Evolutionary conservation across 2,329 filamentous ascomycete species (phyloP).

Genomic region (Fusarium piperis): DNA sequence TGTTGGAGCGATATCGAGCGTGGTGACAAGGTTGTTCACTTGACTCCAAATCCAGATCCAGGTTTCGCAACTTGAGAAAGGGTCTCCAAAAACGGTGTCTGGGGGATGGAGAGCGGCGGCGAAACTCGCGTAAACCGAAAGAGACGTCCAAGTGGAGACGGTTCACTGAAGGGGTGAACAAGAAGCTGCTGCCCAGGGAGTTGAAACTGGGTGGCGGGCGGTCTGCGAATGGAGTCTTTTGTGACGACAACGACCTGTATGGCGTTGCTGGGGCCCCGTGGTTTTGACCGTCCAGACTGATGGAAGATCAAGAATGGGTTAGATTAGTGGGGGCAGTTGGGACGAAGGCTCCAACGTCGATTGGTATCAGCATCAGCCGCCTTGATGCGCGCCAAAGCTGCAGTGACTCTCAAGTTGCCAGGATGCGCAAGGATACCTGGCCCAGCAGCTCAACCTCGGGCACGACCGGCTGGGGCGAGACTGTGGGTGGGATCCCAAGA

Average conservation of each 20-base stretch:
- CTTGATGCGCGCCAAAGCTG: constrained; percentile 34
- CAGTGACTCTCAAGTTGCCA: constrained; percentile 32
- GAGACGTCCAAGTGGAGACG: constrained; percentile 5
- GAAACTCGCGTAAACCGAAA: constrained; percentile 7
- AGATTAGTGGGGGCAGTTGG: constrained; percentile 41
- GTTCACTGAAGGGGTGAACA: constrained; percentile 5
- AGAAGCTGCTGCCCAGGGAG: neutral
- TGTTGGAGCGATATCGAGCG: constrained; percentile 9
- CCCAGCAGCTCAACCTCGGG: constrained; percentile 26
- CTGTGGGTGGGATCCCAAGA: constrained; percentile 8
- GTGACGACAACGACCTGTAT: constrained; percentile 30
- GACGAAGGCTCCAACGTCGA: constrained; percentile 37
- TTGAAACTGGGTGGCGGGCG: constrained; percentile 16
- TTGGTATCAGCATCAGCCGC: constrained; percentile 39
- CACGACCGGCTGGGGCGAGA: constrained; percentile 13
- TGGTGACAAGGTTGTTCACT: neutral
- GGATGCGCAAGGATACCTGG: constrained; percentile 36
- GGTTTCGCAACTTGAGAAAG: constrained; percentile 1
- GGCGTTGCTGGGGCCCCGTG: constrained; percentile 31
- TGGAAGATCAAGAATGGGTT: constrained; percentile 34
- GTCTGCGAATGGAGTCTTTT: constrained; percentile 31
- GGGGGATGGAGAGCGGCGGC: constrained; percentile 7
- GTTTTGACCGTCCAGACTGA: constrained; percentile 31
- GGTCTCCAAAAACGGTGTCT: neutral
- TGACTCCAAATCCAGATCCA: neutral